These are phyloP conservation scores for Phytophthora capsici DNA, from an alignment of 352 stramenopile genomes.

Conservation along the genomic window DNA sequence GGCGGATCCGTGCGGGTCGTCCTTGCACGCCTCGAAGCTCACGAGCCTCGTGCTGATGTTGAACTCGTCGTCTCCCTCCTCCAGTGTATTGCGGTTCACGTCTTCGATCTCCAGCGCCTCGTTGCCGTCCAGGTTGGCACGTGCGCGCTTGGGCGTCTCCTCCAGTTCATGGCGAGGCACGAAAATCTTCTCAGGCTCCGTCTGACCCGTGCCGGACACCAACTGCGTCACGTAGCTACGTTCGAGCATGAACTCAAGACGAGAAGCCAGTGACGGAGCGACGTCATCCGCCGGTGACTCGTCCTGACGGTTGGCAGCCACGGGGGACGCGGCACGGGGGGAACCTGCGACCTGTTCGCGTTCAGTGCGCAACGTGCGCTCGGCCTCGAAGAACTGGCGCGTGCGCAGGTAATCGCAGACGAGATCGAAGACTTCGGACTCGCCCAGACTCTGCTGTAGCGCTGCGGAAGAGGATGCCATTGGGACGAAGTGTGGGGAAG, in stretches of 20 bases:
- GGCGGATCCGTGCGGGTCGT: constrained; percentile 89
- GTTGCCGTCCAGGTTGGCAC: constrained; percentile 81
- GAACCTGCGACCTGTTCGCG: constrained; percentile 39
- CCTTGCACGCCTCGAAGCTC: constrained; percentile 82
- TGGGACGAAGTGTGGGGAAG: background rate
- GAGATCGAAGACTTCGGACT: constrained; percentile 88
- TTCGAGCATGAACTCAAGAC: constrained; percentile 82
- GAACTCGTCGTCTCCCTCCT: constrained; percentile 54
- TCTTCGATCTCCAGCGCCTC: constrained; percentile 56
- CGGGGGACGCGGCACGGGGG: constrained; percentile 25
- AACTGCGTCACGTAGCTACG: constrained; percentile 87
- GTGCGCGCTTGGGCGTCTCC: constrained; percentile 47
- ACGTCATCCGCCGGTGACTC: constrained; percentile 10
- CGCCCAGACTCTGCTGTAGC: constrained; percentile 80
- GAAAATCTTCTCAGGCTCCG: constrained; percentile 80
- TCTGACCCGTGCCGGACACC: constrained; percentile 67
- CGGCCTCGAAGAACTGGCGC: constrained; percentile 86
- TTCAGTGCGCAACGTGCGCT: constrained; percentile 75
- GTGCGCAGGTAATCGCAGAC: constrained; percentile 90
- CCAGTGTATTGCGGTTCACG: constrained; percentile 39
- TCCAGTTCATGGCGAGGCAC: constrained; percentile 74
- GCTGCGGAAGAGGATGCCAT: constrained; percentile 68
- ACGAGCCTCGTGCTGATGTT: constrained; percentile 81
- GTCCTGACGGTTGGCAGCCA: constrained; percentile 47
- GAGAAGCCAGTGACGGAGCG: constrained; percentile 54